phyloP scores from a whole-genome alignment of 2,329 filamentous ascomycete genomes.

The Myriosclerotinia duriaeana region DNA sequence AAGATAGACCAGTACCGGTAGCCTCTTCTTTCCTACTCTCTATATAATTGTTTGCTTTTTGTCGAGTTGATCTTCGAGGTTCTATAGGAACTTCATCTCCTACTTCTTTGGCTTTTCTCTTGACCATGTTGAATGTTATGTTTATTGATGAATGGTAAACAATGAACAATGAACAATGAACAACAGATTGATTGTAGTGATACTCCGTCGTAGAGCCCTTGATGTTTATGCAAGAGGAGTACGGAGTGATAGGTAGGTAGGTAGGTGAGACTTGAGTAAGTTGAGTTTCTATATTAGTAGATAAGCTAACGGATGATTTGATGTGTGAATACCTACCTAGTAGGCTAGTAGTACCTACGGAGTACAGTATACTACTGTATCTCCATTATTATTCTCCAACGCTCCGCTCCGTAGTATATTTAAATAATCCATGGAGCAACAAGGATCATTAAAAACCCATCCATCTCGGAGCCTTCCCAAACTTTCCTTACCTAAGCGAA shows the following conservation, averaged over 20 bases:
- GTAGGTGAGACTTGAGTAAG: not conserved
- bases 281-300: not conserved
- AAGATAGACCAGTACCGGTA: no score
- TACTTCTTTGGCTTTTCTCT: conserved; percentile 36
- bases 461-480: conserved; percentile 11
- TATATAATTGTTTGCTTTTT: conserved; percentile 19
- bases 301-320: not conserved
- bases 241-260: no score
- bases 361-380: no score
- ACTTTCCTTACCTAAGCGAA: conserved; percentile 22
- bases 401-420: not conserved
- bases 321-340: no score
- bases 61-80: conserved; percentile 36
- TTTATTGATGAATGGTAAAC: no score
- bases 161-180: no score
- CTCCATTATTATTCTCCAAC: conserved; percentile 5
- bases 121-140: conserved; percentile 34
- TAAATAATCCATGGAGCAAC: conserved; percentile 6
- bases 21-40: conserved; percentile 24
- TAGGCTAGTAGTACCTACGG: no score
- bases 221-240: conserved; percentile 9
- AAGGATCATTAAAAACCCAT: conserved; percentile 10
- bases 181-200: no score
- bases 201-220: no score
- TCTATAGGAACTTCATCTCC: conserved; percentile 22